These are phyloP conservation scores for Plasmodium gallinaceum DNA, from an alignment of 169 alveolate genomes.

Conservation along the genomic window DNA sequence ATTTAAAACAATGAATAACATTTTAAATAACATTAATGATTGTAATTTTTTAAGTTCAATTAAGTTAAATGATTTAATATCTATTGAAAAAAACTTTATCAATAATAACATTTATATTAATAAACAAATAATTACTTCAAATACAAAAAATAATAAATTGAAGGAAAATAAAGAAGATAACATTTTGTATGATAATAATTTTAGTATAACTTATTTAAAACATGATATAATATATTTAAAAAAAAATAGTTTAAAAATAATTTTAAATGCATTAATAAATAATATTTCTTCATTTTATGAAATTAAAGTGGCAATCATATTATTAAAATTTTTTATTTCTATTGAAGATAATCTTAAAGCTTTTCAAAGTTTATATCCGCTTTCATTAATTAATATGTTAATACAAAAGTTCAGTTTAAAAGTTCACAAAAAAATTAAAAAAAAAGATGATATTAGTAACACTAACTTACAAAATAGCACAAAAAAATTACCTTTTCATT, in stretches of 20 bases:
- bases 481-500: constrained; percentile 15
- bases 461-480: not conserved
- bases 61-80: constrained; percentile 23
- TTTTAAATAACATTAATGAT: constrained; percentile 36
- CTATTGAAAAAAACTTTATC: constrained; percentile 50
- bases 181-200: constrained; percentile 50
- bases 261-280: constrained; percentile 24
- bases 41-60: constrained; percentile 32
- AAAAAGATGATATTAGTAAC: constrained; percentile 1
- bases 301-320: constrained; percentile 57
- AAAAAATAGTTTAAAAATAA: constrained; percentile 37
- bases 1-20: constrained; percentile 32
- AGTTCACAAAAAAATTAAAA: constrained; percentile 18
- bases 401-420: constrained; percentile 58
- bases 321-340: constrained; percentile 42
- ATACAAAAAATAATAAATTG: constrained; percentile 4
- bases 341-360: constrained; percentile 10
- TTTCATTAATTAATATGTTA: constrained; percentile 47
- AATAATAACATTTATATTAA: constrained; percentile 47
- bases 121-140: constrained; percentile 31
- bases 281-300: constrained; percentile 28
- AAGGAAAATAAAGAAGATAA: not conserved
- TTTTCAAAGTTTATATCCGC: constrained; percentile 35
- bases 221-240: constrained; percentile 58
- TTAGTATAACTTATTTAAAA: constrained; percentile 59